Conservation (phyloP, 495 filamentous ascomycete genomes). For the Hypoxylon rickii region DNA sequence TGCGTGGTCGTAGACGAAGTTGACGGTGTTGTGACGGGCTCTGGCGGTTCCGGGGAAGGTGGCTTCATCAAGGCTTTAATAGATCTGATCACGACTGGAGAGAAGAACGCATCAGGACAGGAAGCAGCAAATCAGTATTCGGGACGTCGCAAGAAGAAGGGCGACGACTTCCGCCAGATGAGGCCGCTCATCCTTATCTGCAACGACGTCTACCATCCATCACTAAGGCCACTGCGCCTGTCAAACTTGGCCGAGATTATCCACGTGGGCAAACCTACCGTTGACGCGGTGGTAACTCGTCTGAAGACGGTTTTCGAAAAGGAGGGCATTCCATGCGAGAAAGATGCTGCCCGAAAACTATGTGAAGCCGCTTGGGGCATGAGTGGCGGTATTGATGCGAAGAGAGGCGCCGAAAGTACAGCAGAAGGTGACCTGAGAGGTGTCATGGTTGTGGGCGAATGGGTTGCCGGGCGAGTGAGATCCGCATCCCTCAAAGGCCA, state of each 20-base stretch:
- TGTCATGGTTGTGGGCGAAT: constrained; percentile 92
- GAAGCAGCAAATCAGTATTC: constrained; percentile 38
- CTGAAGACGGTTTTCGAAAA: constrained; percentile 81
- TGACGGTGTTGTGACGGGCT: constrained; percentile 85
- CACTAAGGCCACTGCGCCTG: constrained; percentile 79
- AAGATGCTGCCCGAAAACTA: constrained; percentile 82
- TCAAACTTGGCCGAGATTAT: constrained; percentile 85
- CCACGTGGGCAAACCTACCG: constrained; percentile 84
- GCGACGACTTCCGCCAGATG: constrained; percentile 81
- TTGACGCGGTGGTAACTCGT: constrained; percentile 83
- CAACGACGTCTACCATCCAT: constrained; percentile 96
- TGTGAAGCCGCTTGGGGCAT: constrained; percentile 96
- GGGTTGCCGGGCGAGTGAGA: constrained; percentile 82
- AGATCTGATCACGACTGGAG: constrained; percentile 81
- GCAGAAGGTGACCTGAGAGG: constrained; percentile 90
- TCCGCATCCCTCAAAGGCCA: constrained; percentile 48
- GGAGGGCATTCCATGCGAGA: constrained; percentile 84
- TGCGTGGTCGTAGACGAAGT: constrained; percentile 97
- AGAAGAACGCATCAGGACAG: constrained; percentile 70
- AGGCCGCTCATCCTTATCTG: constrained; percentile 91
- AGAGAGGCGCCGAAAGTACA: constrained; percentile 62
- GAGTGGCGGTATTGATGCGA: constrained; percentile 59
- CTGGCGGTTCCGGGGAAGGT: constrained; percentile 69
- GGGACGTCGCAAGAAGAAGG: constrained; percentile 62
- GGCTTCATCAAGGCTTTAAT: constrained; percentile 95